Base-by-base conservation (phyloP, 257 asterid species). In the Jacaranda copaia region DNA sequence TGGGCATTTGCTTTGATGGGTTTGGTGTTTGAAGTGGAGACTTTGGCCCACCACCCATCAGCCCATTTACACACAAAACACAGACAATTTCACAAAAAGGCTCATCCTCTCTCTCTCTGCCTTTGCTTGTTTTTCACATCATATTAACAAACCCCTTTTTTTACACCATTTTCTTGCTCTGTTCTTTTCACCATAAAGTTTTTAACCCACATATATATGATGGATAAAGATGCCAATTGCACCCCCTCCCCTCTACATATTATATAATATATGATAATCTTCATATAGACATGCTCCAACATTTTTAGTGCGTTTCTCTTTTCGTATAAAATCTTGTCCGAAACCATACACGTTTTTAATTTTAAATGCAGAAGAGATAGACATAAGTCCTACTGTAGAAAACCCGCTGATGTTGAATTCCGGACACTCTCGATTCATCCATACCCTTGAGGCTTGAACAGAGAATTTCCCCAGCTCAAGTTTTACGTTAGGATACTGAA, bases 21-120 rank as follows among this genome's bases (percentile, higher is more conserved):
- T 81, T 79, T 79, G 83, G 68, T 68, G 45, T 82, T 55, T 77
- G 80, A 75, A 87, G 91, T 87, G 89, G 85, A 81, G 55, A 46
- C 25, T 42, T 58, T 81, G 82, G 76, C 83, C 92, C 89, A 80
- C 91, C 83, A 68, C 82, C 68, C 67, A 4, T 40, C 45, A 40
- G 45, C 45, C 79, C 82, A 73, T 81, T 81, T 56, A 76, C 73
- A 49, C 68, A 72, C 70, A 77, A 1, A 1, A 57, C 12, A 57
- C 3, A 32, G 4, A 61, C 45, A 61, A 58, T n/a, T 55, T n/a
- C 39, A 18, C 61, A n/a, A n/a, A 4, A 56, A 52, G 14, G 14
- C 13, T 11, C 52, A 2, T n/a, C 20, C 77, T 61, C 75, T 5
- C 19, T 58, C 43, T 8, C 4, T 3, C 42, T 11, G 58, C 78